Base-by-base conservation (phyloP, 805 yeast genomes). In the Candida xiaguanensis region DNA sequence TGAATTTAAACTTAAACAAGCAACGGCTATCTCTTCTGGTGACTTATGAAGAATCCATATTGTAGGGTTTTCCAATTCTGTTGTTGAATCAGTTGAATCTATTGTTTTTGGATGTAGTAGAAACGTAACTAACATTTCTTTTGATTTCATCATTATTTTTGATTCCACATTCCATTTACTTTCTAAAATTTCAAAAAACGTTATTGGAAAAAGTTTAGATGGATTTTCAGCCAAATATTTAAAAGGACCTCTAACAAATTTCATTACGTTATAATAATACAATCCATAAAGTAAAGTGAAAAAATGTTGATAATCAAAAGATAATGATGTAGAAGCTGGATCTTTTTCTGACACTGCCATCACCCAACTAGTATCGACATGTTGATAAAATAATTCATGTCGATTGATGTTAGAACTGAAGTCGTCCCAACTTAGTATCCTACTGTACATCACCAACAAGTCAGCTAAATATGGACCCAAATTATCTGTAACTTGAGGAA, bases 261-360 rank as follows among this genome's bases (percentile, higher is more conserved):
- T 46, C 17, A 69, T 48, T 4, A 78, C 56, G 44, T 74, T 74
- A 16, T 67, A 52, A 0, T 86, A 85, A 43, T 68, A 80, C 9
- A 80, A 52, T 0, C 82, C 85, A 46, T 81, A 81, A 1, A 80
- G 50, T 18, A 77, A 55, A 1, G 77, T 68, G 38, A 67, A 68
- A n/a, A 77, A 51, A 31, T 68, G 58, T 35, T 53, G 55, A 31
- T 59, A 43, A 36, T 63, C 55, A 28, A 58, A 48, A 15, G 50
- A 49, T 16, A 52, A 45, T 17, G 47, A 49, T 11, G 65, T 58
- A 9, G 17, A 25, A 5, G 20, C 35, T 20, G 50, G 55, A 19
- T 48, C 42, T 8, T 34, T 36, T 13, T 36, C 34, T 12, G 25
- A 24, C 5, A 8, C 24, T 2, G 53, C 49, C 5, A 47, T 29